Base-by-base conservation (phyloP, 805 yeast genomes). In the Crinitomyces ghanaensis region DNA sequence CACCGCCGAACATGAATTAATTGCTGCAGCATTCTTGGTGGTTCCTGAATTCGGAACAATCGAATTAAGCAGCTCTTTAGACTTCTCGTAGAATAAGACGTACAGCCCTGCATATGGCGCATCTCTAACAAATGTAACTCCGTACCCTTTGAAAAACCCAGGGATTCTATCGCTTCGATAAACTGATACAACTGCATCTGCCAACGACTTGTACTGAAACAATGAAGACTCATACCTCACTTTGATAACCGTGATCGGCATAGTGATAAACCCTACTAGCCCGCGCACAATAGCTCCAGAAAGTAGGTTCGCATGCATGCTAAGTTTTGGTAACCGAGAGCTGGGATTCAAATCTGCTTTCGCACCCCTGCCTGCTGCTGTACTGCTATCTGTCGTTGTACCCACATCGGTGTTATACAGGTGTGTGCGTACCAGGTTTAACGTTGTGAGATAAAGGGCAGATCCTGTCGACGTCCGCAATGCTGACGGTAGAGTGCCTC, bases 71-170 rank as follows among this genome's bases (percentile, higher is more conserved):
- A 65, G 26, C 6, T 62, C 64, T 50, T 85, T 85, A 34, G 75
- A 65, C 37, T 75, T 66, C 50, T 88, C 96, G 55, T 88, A 88
- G 41, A 85, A 70, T 23, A 85, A 57, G 19, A 91, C 84, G 49
- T 91, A 88, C 3, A 91, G 51, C 0, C 98, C 98, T 5, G 98
- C 96, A 54, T 91, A 82, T 0, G 98, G 98, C 16, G 95, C 93
- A 57, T 91, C 98, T 42, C 98, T 60, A 8, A 82, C 68, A 40
- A 78, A 68, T 0, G 98, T 91, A 2, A 93, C 94, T 1, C 80
- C 74, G 46, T 79, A 80, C 0, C 98, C 98, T 39, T 73, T 68
- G 54, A 85, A 85, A 51, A 88, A 85, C 11, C 94, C 93, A 14
- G 55, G 49, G 0, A 74, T 24, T 0, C 85, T 72, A 34, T 72